phyloP scores from a whole-genome alignment of 768 basidiomycete species.

The Boletus sensibilis region DNA sequence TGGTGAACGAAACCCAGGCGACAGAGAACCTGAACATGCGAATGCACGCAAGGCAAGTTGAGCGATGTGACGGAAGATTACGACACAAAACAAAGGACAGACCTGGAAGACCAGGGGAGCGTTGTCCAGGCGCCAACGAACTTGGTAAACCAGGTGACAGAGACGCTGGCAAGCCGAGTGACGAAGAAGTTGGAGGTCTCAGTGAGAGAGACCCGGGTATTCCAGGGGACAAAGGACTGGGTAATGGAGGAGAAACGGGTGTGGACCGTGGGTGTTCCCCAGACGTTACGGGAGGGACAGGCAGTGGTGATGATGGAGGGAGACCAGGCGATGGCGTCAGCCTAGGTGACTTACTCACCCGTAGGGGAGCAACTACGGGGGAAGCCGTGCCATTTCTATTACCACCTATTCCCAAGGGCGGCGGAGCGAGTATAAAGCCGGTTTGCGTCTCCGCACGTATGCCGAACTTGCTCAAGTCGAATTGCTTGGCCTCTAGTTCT shows the following conservation, averaged over 20 bases:
- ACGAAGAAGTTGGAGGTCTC: not conserved
- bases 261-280: conserved; percentile 5
- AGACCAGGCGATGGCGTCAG: conserved; percentile 16
- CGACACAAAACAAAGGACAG: conserved; percentile 9
- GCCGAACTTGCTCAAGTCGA: conserved; percentile 17
- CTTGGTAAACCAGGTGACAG: conserved; percentile 20
- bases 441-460: not conserved
- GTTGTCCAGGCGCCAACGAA: conserved; percentile 20
- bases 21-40: conserved; percentile 15
- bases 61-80: conserved; percentile 7
- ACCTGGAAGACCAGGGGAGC: conserved; percentile 28
- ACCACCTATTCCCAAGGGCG: conserved; percentile 23
- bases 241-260: conserved; percentile 12
- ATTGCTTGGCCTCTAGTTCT: conserved; percentile 20
- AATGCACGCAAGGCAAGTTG: not conserved
- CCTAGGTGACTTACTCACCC: conserved; percentile 29
- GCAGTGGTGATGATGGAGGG: conserved; percentile 18
- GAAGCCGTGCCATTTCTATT: not conserved
- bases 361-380: conserved; percentile 23
- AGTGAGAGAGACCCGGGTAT: conserved; percentile 8
- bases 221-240: conserved; percentile 13
- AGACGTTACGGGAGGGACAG: not conserved
- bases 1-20: conserved; percentile 25
- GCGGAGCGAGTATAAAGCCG: conserved; percentile 25
- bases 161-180: conserved; percentile 15